A percentile compares a stretch with the other conserved stretches of the same genome.
Evolutionary conservation across 495 filamentous ascomycete species (phyloP).

Genomic region (Echria macrotheca): DNA sequence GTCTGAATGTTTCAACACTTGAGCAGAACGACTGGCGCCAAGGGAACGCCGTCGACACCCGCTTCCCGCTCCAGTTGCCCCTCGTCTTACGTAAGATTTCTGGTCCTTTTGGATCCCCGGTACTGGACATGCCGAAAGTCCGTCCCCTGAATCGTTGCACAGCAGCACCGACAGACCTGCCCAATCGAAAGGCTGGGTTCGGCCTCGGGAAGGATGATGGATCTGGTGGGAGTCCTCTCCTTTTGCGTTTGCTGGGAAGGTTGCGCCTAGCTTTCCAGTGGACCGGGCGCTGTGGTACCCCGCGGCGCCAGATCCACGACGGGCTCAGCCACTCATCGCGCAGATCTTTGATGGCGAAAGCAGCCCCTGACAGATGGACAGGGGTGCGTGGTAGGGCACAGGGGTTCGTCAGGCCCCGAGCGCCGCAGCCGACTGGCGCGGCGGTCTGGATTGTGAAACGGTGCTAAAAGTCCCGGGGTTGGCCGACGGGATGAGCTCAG

Average conservation of each 20-base stretch:
- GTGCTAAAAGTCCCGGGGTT: no score
- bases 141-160: slow-evolving; percentile 7
- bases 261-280: not conserved
- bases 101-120: no score
- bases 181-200: no score
- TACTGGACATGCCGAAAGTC: no score
- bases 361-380: slow-evolving; percentile 8
- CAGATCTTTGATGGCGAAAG: slow-evolving; percentile 3
- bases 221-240: not conserved
- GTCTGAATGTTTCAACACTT: no score
- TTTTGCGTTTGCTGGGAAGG: not conserved
- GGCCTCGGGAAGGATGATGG: no score
- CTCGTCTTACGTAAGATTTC: no score
- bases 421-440: slow-evolving; percentile 7
- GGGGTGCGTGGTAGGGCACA: slow-evolving; percentile 3
- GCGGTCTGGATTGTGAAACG: slow-evolving; percentile 8
- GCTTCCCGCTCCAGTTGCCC: no score
- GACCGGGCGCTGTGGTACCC: not conserved
- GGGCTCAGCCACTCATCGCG: slow-evolving; percentile 14
- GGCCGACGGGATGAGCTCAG: no score
- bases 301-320: slow-evolving; percentile 2
- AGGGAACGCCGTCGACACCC: no score
- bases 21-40: no score
- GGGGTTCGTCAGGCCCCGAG: not conserved
- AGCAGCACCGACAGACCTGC: no score